Base-by-base conservation (phyloP, 371 early-diverging fungal genomes). In the Mucor mucedo region DNA sequence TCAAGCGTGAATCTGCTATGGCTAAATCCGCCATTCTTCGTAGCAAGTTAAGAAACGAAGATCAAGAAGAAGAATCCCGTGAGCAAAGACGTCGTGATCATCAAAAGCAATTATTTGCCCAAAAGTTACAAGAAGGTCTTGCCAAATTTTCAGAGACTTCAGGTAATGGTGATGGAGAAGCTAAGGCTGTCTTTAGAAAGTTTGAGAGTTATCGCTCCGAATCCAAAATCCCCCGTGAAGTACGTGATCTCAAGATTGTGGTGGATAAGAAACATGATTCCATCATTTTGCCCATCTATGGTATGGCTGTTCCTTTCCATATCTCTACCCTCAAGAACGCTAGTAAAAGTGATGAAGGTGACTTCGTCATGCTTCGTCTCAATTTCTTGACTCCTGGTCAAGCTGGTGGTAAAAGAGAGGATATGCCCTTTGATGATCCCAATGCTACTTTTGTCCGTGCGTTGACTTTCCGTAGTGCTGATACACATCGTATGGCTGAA, bases 231-330 rank as follows among this genome's bases (percentile, higher is more conserved):
- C 99, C 99, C 11, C 87, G 85, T 56, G 86, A 88, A 57, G 86
- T 88, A 47, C 80, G 80, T 35, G 83, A 88, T 32, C 77, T 91
- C 27, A 79, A 93, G 86, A 95, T 99, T 70, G 71, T 92, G 28
- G 94, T 99, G 2, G 99, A 99, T 78, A 86, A 85, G 58, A 87
- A 91, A 41, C 88, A 85, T 39, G 93, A 96, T 54, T 83, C 97
- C 8, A 84, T 99, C 55, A 87, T 99, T 50, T 78, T 99, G 32
- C 99, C 99, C 4, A 92, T 99, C 41, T 95, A 95, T 69, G 98
- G 98, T 38, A 89, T 93, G 74, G 92, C 98, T 0, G 99, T 99
- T 3, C 99, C 99, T 27, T 99, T 99, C 88, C 99, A 99, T 79
- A 93, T 99, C 54, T 92, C 94, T 13, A 94, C 95, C 0, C 77